Conservation (phyloP, 192 early-diverging fungal genomes). For the Spizellomyces sp. region DNA sequence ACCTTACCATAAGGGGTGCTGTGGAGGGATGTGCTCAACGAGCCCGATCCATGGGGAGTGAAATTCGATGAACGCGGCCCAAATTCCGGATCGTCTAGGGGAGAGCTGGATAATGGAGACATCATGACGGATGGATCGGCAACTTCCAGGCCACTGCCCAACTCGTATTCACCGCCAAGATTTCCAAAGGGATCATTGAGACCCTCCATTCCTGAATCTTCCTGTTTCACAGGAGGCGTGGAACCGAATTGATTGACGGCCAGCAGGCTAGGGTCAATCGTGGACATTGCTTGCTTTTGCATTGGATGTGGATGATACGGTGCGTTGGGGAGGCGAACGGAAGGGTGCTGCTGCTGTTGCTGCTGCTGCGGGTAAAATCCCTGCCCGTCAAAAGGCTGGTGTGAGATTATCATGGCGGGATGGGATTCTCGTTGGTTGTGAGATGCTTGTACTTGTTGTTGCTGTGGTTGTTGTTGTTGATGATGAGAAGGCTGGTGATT, state of each 20-base stretch:
- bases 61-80: constrained; percentile 4
- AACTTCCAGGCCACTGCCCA: not conserved
- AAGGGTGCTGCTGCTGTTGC: constrained; percentile 22
- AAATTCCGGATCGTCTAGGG: constrained; percentile 29
- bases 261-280: constrained; percentile 36
- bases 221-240: constrained; percentile 2
- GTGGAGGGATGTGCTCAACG: constrained; percentile 23
- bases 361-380: constrained; percentile 44
- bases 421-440: not conserved
- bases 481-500: too few relatives aligned
- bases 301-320: constrained; percentile 28
- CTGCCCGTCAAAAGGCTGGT: constrained; percentile 21
- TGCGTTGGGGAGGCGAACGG: constrained; percentile 30
- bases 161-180: constrained; percentile 10
- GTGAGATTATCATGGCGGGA: constrained; percentile 31
- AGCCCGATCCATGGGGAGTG: constrained; percentile 21
- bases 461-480: too few relatives aligned
- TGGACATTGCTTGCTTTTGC: constrained; percentile 39
- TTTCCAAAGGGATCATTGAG: not conserved
- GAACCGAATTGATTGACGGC: not conserved
- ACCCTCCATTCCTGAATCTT: constrained; percentile 1
- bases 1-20: constrained; percentile 31
- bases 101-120: constrained; percentile 34
- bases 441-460: too few relatives aligned
- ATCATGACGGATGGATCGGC: constrained; percentile 35